These are phyloP conservation scores for Sclerotinia subarctica DNA, from an alignment of 2,329 filamentous ascomycete species.

Conservation along the genomic window DNA sequence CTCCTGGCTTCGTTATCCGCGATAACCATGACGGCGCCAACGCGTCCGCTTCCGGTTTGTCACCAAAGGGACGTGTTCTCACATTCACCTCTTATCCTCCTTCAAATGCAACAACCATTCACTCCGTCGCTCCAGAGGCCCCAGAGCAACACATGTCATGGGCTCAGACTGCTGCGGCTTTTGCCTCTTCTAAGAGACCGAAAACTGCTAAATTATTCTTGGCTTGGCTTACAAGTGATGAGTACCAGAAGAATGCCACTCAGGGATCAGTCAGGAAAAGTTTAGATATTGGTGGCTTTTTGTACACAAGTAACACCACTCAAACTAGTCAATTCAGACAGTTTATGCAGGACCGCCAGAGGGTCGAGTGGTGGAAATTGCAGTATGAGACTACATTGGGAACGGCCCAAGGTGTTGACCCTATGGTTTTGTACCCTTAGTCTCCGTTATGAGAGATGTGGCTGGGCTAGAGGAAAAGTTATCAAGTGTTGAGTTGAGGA, in stretches of 20 bases:
- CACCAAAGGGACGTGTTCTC: neutral
- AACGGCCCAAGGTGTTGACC: neutral
- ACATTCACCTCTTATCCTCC: neutral
- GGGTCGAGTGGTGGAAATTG: conserved; percentile 11
- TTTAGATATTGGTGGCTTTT: neutral
- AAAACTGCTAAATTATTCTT: conserved; percentile 1
- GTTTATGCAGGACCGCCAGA: neutral
- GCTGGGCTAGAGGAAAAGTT: neutral
- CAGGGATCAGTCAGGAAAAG: neutral
- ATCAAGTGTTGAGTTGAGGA: too few species aligned
- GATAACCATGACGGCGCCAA: neutral
- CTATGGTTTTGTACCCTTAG: neutral
- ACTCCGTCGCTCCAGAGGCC: neutral
- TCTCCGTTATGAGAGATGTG: fast-evolving
- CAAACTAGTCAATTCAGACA: neutral
- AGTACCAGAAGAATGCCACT: neutral
- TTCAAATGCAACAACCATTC: neutral
- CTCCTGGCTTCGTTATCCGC: neutral
- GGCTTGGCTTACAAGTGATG: conserved; percentile 5
- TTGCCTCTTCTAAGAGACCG: neutral
- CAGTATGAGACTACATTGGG: conserved; percentile 3
- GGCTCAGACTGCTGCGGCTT: neutral
- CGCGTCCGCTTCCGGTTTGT: neutral
- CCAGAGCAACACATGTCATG: conserved; percentile 9
- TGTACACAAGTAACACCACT: neutral